phyloP scores from a whole-genome alignment of 306 rosid species.

The Pyrus communis region DNA sequence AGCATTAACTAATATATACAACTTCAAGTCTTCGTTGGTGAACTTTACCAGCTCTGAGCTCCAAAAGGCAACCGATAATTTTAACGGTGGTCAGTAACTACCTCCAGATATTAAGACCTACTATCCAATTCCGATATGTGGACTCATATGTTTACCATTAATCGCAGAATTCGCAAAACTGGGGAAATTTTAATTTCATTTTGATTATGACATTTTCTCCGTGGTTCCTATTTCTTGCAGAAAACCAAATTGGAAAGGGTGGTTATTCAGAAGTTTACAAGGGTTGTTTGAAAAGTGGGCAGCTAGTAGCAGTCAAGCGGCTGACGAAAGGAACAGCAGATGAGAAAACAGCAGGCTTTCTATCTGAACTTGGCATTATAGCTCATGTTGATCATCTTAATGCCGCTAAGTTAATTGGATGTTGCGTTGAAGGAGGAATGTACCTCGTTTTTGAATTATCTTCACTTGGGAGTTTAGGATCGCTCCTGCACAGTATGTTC shows the following conservation, averaged over 20 bases:
- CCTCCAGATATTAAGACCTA: background rate
- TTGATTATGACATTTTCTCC: slow-evolving; percentile 3
- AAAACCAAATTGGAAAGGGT: slow-evolving; percentile 66
- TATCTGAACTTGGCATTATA: slow-evolving; percentile 66
- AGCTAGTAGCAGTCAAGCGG: slow-evolving; percentile 60
- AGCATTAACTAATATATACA: slow-evolving; percentile 22
- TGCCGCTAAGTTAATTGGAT: slow-evolving; percentile 65
- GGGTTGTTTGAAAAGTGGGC: slow-evolving; percentile 58
- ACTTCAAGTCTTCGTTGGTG: slow-evolving; percentile 40
- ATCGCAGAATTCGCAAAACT: background rate
- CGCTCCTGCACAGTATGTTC: slow-evolving; percentile 63
- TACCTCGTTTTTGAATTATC: slow-evolving; percentile 64
- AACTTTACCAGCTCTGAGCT: slow-evolving; percentile 46
- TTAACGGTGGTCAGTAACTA: slow-evolving; percentile 44
- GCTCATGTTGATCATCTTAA: slow-evolving; percentile 76
- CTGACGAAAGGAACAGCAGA: slow-evolving; percentile 48
- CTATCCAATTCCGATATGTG: background rate
- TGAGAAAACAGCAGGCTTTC: slow-evolving; percentile 51
- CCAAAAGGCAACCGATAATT: slow-evolving; percentile 50
- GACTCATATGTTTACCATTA: background rate
- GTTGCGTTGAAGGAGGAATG: slow-evolving; percentile 63
- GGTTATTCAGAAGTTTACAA: slow-evolving; percentile 69
- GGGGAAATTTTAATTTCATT: background rate
- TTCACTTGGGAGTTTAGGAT: slow-evolving; percentile 64
- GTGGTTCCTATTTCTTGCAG: slow-evolving; percentile 28